Percentiles rank a stretch among this genome's conserved stretches.
Conservation (phyloP, 177 flowering plant genomes). For the Vitis hybrid region DNA sequence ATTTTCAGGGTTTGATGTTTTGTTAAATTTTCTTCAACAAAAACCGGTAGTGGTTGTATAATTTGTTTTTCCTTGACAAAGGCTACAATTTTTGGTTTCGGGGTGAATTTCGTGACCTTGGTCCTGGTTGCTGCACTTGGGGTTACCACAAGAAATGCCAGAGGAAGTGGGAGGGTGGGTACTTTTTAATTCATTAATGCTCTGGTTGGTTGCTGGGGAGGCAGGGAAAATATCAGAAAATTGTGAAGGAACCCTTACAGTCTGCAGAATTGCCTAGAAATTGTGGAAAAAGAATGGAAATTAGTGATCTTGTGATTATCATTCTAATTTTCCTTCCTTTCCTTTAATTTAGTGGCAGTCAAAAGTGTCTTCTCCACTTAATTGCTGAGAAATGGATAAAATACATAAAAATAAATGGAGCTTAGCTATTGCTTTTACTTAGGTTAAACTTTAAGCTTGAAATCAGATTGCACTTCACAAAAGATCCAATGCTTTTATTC, state of each 20-base stretch:
- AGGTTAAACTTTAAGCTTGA: no score
- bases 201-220: no score
- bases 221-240: neutral
- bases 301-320: no score
- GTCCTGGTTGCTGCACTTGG: conserved; percentile 41
- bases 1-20: neutral
- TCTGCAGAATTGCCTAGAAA: neutral
- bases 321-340: no score
- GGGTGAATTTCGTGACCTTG: conserved; percentile 51
- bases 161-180: conserved; percentile 31
- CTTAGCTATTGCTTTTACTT: no score
- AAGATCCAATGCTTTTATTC: no score
- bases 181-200: conserved; percentile 1
- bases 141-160: conserved; percentile 29
- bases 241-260: no score
- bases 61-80: conserved; percentile 37
- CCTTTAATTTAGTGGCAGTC: no score
- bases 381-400: no score
- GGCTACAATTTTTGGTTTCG: conserved; percentile 64
- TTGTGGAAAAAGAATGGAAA: neutral
- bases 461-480: no score
- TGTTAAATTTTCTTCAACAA: neutral
- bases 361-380: no score
- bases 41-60: neutral
- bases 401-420: no score